Evolutionary conservation across 2,329 filamentous ascomycete species (phyloP), one percentile per base, ranked within the genome.

Genomic region (Chrysoporthe austroafricana): DNA sequence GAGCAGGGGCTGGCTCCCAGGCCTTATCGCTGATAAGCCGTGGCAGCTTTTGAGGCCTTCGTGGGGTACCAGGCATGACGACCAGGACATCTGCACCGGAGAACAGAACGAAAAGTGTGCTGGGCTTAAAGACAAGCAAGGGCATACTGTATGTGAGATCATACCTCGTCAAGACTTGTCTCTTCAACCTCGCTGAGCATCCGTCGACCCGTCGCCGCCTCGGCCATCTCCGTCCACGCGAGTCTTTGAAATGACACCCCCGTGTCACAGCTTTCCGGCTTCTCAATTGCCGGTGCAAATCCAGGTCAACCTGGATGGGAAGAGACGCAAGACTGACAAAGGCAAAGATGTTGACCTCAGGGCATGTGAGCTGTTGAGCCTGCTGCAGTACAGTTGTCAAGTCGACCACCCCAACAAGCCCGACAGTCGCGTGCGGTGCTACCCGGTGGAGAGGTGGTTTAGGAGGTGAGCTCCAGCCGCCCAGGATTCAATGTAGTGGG

Each of bases 381-480:
- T 90, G 81, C 73, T 87, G 75, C 88, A 90, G 79, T 90, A 88
- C 76, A 81, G 85, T 54, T 90, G 88, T 75, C 77, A 82, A 70
- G 83, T 90, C 56, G 79, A 84, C 71, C 74, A 81, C 48, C 84
- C 86, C 16, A 77, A 81, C 59, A 74, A 76, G 46, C 75, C 73
- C 62, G 76, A 85, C 67, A 84, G 84, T 66, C 76, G 80, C 0
- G 84, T 88, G 57, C 77, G 78, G 67, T 90, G 88, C 75, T 85
- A 80, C 78, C 84, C 86, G 11, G 81, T 90, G 52, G 82, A 85
- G 74, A 82, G 88, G 67, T 80, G 87, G 74, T 90, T 90, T 74
- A 82, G 88, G 69, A 83, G 81, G 88, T 90, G 74, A 78, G 86
- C 11, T 36, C 16, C 13, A 39, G n/a, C 18, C 26, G 62, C 26